Conservation (phyloP, 2,329 filamentous ascomycete species). For the Phialocephala sp. region DNA sequence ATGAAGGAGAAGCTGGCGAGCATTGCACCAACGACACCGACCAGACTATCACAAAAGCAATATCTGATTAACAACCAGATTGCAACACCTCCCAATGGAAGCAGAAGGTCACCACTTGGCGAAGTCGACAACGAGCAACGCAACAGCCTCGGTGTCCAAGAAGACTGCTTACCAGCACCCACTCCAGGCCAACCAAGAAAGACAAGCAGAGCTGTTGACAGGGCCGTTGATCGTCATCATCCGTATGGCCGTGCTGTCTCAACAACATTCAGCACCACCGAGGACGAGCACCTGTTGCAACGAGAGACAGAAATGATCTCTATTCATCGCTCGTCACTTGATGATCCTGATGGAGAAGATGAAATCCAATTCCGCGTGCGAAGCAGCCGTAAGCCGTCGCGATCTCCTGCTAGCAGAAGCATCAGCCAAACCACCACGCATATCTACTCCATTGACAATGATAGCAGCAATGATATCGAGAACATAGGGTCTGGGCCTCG, state of each 20-base stretch:
- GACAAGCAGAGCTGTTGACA: constrained; percentile 73
- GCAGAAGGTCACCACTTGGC: constrained; percentile 83
- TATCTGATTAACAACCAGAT: constrained; percentile 67
- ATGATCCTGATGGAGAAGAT: constrained; percentile 79
- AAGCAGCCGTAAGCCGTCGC: constrained; percentile 68
- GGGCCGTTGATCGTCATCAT: constrained; percentile 74
- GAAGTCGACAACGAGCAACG: constrained; percentile 83
- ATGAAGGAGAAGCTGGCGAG: constrained; percentile 59
- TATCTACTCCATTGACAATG: constrained; percentile 67
- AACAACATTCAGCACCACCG: constrained; percentile 46
- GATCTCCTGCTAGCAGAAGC: constrained; percentile 60
- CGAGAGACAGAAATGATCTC: constrained; percentile 63
- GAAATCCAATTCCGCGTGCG: constrained; percentile 74
- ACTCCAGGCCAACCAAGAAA: constrained; percentile 96
- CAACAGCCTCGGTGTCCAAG: constrained; percentile 70
- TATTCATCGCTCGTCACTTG: constrained; percentile 65
- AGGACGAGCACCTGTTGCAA: constrained; percentile 58
- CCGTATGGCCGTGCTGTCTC: constrained; percentile 68
- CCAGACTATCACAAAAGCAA: constrained; percentile 65
- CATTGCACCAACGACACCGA: constrained; percentile 61
- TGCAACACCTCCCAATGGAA: constrained; percentile 84
- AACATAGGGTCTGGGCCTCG: constrained; percentile 61
- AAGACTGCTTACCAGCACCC: constrained; percentile 92
- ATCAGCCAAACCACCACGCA: constrained; percentile 78
- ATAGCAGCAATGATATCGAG: constrained; percentile 72